These are phyloP conservation scores for Gaultheria prostrata DNA, from an alignment of 148 eudicot species.

Conservation along the genomic window DNA sequence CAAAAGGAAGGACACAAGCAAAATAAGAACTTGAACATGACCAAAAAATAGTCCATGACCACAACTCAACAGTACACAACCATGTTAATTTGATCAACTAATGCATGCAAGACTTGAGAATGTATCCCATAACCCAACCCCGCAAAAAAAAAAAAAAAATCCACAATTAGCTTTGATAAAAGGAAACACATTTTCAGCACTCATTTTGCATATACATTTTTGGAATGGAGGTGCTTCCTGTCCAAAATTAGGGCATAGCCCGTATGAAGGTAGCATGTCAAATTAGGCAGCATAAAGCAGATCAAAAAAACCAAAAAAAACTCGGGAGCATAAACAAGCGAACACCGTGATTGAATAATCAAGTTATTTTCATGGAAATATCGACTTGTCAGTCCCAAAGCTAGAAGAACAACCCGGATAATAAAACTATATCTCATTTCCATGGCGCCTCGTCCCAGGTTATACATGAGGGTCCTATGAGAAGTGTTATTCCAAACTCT, in stretches of 20 bases:
- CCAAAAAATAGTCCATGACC: background rate
- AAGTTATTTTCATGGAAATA: background rate
- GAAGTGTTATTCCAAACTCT: slow-evolving; percentile 13
- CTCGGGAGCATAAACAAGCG: background rate
- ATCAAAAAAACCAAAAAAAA: background rate
- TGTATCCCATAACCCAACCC: background rate
- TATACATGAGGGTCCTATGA: slow-evolving; percentile 9
- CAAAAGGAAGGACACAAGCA: background rate
- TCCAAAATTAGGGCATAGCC: background rate
- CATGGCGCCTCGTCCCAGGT: slow-evolving; percentile 4
- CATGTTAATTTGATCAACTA: background rate
- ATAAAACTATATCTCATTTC: slow-evolving; percentile 10
- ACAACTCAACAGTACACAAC: background rate
- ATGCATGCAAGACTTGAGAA: background rate
- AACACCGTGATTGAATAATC: background rate
- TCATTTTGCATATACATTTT: background rate
- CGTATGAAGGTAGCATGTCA: background rate
- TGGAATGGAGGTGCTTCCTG: background rate
- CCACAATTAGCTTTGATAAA: background rate
- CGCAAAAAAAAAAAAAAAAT: background rate
- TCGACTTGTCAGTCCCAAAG: background rate
- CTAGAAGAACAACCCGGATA: background rate
- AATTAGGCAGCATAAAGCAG: background rate
- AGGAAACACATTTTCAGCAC: background rate
- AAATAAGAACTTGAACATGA: background rate